Conservation (phyloP, 352 stramenopile genomes). For the Saprolegnia diclina region DNA sequence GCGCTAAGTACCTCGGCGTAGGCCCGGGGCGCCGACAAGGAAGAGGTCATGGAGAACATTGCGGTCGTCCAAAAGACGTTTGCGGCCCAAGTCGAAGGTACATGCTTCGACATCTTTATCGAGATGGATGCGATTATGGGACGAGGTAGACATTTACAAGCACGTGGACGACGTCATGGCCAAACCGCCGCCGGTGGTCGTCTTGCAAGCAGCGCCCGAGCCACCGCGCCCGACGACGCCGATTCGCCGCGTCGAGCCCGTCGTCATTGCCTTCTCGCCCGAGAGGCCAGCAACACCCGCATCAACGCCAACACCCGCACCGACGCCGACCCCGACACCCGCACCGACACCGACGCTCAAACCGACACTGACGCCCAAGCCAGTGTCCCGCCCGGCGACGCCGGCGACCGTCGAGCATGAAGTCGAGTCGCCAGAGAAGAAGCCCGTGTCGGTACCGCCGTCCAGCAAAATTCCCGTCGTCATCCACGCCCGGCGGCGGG, state of each 20-base stretch:
- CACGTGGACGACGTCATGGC: conserved; percentile 8
- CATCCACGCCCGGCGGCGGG: conserved; percentile 37
- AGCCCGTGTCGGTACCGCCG: neutral
- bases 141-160: conserved; percentile 6
- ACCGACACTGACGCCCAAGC: neutral
- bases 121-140: neutral
- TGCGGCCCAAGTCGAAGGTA: conserved; percentile 8
- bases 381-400: neutral
- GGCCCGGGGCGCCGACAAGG: conserved; percentile 5
- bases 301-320: conserved; percentile 21
- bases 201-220: neutral
- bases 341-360: neutral
- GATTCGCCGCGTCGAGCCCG: neutral
- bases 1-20: neutral
- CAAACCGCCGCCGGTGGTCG: neutral
- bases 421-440: neutral
- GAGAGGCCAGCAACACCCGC: neutral
- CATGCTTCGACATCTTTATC: neutral
- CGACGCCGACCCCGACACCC: conserved; percentile 9
- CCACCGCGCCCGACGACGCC: neutral
- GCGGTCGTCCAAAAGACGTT: conserved; percentile 13
- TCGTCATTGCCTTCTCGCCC: neutral
- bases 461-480: conserved; percentile 52
- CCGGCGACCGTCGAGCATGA: neutral
- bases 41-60: conserved; percentile 17